A percentile compares a stretch with the other conserved stretches of the same genome.
Conservation (phyloP, 2,329 filamentous ascomycete species). For the Pezicula neosporulosa region DNA sequence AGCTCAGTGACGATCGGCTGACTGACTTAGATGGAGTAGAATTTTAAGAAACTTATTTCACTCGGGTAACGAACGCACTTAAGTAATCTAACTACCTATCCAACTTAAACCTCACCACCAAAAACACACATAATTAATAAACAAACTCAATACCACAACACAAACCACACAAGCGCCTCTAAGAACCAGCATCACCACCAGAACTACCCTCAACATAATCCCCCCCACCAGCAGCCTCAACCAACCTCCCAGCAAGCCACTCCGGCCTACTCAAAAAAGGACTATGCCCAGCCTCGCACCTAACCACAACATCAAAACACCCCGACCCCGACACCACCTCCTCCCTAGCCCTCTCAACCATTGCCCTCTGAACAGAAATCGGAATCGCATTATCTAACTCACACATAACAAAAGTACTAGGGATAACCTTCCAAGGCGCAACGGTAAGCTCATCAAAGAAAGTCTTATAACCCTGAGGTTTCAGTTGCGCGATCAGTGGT, state of each 20-base stretch:
- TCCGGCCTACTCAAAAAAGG: constrained; percentile 20
- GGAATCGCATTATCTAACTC: constrained; percentile 34
- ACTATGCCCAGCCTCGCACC: constrained; percentile 15
- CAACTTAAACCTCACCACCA: too few species aligned
- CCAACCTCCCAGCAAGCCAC: constrained; percentile 11
- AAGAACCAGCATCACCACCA: too few species aligned
- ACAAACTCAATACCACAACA: too few species aligned
- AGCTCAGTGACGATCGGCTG: too few species aligned
- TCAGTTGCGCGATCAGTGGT: constrained; percentile 15
- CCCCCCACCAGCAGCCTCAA: constrained; percentile 9
- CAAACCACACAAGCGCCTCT: neutral
- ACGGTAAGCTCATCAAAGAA: constrained; percentile 25
- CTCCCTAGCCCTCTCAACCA: constrained; percentile 23
- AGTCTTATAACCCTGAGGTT: constrained; percentile 24
- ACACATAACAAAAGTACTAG: constrained; percentile 37
- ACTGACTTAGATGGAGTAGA: too few species aligned
- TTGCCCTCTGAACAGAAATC: constrained; percentile 29
- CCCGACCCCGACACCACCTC: constrained; percentile 6
- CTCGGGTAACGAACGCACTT: too few species aligned
- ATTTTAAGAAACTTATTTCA: too few species aligned
- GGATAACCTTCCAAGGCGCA: constrained; percentile 35
- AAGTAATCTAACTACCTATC: too few species aligned
- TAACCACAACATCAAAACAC: constrained; percentile 18
- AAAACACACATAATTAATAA: too few species aligned
- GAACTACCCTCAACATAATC: too few species aligned